phyloP scores from a whole-genome alignment of 2,329 filamentous ascomycete genomes.

The Ascochyta pisi region DNA sequence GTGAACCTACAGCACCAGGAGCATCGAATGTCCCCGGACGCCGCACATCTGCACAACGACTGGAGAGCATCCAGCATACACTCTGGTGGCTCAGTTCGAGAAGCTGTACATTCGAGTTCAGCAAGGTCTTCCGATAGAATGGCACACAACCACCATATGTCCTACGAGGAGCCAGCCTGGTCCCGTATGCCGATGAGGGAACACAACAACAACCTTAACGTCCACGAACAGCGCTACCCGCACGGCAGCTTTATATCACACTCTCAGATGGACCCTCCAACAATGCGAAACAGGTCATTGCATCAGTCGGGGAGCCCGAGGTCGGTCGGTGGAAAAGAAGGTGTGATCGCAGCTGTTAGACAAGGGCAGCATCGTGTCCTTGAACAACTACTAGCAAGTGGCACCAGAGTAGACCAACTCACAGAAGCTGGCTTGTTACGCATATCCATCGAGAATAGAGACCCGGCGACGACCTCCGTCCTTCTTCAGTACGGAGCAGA shows the following conservation, averaged over 20 bases:
- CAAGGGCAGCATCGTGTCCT: constrained; percentile 69
- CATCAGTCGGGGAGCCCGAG: constrained; percentile 30
- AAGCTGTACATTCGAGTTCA: background rate
- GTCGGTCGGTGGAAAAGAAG: constrained; percentile 39
- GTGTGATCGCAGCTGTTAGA: constrained; percentile 61
- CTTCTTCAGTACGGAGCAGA: constrained; percentile 38
- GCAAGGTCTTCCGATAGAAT: constrained; percentile 21
- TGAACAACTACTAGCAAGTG: constrained; percentile 39
- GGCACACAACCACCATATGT: constrained; percentile 22
- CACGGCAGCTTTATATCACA: constrained; percentile 22
- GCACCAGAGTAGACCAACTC: constrained; percentile 31
- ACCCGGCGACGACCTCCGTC: constrained; percentile 31
- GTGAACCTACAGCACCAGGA: constrained; percentile 21
- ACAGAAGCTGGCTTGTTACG: constrained; percentile 38
- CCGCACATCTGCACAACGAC: background rate
- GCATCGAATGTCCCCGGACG: background rate
- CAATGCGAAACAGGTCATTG: constrained; percentile 22
- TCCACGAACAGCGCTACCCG: constrained; percentile 27
- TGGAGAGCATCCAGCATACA: constrained; percentile 26
- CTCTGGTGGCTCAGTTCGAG: constrained; percentile 22
- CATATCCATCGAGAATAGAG: constrained; percentile 36
- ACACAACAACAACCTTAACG: constrained; percentile 25
- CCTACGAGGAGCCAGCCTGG: constrained; percentile 26
- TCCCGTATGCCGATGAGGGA: constrained; percentile 29
- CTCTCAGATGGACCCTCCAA: constrained; percentile 20